These are phyloP conservation scores for Aspergillus sp. DNA, from an alignment of 2,329 filamentous ascomycete genomes.

Conservation along the genomic window DNA sequence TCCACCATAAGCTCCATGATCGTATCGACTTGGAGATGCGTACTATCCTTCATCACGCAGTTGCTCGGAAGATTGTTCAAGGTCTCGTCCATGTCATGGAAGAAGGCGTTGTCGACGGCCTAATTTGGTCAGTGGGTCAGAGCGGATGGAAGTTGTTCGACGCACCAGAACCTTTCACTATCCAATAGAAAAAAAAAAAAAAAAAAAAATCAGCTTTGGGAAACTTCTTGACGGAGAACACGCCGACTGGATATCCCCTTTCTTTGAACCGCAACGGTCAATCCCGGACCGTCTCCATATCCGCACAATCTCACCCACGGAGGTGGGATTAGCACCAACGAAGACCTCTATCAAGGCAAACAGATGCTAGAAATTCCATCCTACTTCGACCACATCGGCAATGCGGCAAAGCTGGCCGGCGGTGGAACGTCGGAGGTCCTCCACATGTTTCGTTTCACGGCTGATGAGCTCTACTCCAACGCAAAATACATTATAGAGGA, in stretches of 20 bases:
- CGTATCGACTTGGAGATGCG: slow-evolving; percentile 48
- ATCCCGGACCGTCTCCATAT: slow-evolving; percentile 14
- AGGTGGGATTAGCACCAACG: not conserved
- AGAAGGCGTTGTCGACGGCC: not conserved
- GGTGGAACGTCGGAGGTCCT: slow-evolving; percentile 41
- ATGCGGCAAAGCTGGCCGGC: slow-evolving; percentile 38
- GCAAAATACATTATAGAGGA: slow-evolving; percentile 33
- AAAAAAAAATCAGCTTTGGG: slow-evolving; percentile 15
- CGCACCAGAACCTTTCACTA: not conserved
- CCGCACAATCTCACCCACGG: slow-evolving; percentile 37
- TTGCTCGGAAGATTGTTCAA: slow-evolving; percentile 36
- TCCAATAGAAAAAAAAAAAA: too few species aligned
- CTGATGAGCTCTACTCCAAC: slow-evolving; percentile 35
- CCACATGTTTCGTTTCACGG: slow-evolving; percentile 42
- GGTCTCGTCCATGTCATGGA: not conserved
- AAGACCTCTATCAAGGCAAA: slow-evolving; percentile 25
- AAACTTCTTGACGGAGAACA: slow-evolving; percentile 35
- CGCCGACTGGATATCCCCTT: slow-evolving; percentile 33
- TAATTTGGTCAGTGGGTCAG: slow-evolving; percentile 12
- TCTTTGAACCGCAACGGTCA: slow-evolving; percentile 42
- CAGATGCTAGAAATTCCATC: slow-evolving; percentile 41
- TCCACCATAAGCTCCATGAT: slow-evolving; percentile 32
- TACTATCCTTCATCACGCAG: slow-evolving; percentile 33
- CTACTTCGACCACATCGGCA: slow-evolving; percentile 49
- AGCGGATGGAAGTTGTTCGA: slow-evolving; percentile 20